Base-by-base conservation (phyloP, 2,329 filamentous ascomycete genomes). In the Colletotrichum sp. region DNA sequence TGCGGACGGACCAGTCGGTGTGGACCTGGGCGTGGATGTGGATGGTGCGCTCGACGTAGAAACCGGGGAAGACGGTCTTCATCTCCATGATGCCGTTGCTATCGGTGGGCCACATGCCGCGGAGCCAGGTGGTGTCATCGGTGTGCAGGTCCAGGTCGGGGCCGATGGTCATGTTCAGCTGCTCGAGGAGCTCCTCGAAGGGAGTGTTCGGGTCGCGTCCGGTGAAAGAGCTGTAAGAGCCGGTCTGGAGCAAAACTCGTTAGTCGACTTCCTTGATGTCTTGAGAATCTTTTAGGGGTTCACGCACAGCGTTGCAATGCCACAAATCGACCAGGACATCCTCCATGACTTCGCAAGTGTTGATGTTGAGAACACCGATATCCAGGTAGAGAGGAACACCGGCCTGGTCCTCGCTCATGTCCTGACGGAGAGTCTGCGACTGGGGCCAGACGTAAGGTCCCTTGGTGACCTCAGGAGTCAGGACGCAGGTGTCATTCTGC, bases 11-110 rank as follows among this genome's bases (percentile, higher is more conserved):
- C 6, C 83, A 82, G 69, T 85, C 84, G 65, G 83, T 79, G 76
- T 86, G 81, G 85, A 87, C 82, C 67, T 84, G 78, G 44, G 85
- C 72, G 76, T 90, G 89, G 19, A 88, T 87, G 78, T 91, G 89
- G 3, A 84, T 87, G 5, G 88, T 83, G 4, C 88, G 86, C 8
- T 84, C 82, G 13, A 80, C 80, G 78, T 89, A 89, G 78, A 88
- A 86, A 2, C 87, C 86, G 3, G 86, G 87, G 77, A 87, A 87
- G 77, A 87, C 79, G 19, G 85, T 85, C 36, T 84, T 82, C 77
- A 88, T 87, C 72, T 85, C 82, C 85, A 74, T 57, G 84, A 73
- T 67, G 9, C 74, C 63, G 63, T 73, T 68, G 44, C 39, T 27
- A 52, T 83, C 27, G 76, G 80, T 75, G 80, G 80, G 44, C 72